phyloP scores from a whole-genome alignment of 2,329 filamentous ascomycete species.

The Aspergillus ochraceus region DNA sequence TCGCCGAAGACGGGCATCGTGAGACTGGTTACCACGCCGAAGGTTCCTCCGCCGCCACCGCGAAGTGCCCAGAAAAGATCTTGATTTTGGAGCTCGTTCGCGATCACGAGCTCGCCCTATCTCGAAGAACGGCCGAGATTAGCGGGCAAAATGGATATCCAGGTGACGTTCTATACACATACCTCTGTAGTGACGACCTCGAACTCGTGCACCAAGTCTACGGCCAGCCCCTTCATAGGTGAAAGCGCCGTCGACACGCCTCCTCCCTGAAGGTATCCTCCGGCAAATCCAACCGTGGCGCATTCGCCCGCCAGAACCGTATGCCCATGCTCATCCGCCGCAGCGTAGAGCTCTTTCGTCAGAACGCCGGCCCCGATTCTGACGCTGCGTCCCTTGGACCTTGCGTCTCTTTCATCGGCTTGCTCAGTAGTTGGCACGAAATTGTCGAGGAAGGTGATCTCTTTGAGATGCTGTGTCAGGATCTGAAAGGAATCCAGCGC shows the following conservation, averaged over 20 bases:
- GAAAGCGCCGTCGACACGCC: slow-evolving; percentile 46
- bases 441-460: background rate
- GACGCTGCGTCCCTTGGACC: slow-evolving; percentile 6
- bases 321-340: background rate
- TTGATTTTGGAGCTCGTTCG: slow-evolving; percentile 41
- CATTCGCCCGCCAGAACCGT: slow-evolving; percentile 9
- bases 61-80: slow-evolving; percentile 52
- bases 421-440: background rate
- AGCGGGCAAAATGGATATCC: background rate
- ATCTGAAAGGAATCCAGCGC: slow-evolving; percentile 38
- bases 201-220: slow-evolving; percentile 51
- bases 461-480: slow-evolving; percentile 44
- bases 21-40: slow-evolving; percentile 7
- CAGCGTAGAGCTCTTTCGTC: slow-evolving; percentile 5
- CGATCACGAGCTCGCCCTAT: slow-evolving; percentile 45
- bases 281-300: slow-evolving; percentile 18
- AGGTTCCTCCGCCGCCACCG: slow-evolving; percentile 2
- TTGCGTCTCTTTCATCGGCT: background rate
- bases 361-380: slow-evolving; percentile 11
- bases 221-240: slow-evolving; percentile 51
- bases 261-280: slow-evolving; percentile 42
- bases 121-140: background rate
- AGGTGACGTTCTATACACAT: background rate
- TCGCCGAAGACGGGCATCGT: slow-evolving; percentile 6
- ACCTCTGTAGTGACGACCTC: slow-evolving; percentile 49